Conservation (phyloP, 805 yeast genomes). For the Yarrowia sp. region DNA sequence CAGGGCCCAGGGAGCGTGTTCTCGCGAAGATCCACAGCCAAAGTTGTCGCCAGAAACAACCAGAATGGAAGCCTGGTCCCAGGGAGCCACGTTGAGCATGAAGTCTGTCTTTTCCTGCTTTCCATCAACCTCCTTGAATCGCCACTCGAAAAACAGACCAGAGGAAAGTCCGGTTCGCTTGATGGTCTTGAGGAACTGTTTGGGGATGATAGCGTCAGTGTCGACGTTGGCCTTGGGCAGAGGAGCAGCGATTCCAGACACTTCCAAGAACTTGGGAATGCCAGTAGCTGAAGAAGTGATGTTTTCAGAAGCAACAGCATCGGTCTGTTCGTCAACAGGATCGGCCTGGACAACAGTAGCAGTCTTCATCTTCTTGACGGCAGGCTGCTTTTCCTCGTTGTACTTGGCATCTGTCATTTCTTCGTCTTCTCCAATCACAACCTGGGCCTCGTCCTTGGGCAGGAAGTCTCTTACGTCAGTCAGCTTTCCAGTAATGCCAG, state of each 20-base stretch:
- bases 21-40: conserved; percentile 99
- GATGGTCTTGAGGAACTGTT: conserved; percentile 95
- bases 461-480: conserved; percentile 83
- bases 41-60: conserved; percentile 95
- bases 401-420: conserved; percentile 37
- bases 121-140: conserved; percentile 61
- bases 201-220: conserved; percentile 96
- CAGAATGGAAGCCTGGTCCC: conserved; percentile 71
- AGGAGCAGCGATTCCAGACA: conserved; percentile 90
- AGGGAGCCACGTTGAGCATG: conserved; percentile 81
- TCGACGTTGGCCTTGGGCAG: conserved; percentile 92
- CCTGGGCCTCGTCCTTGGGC: conserved; percentile 44
- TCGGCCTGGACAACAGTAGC: conserved; percentile 9
- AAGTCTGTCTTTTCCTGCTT: conserved; percentile 75
- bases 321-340: conserved; percentile 40
- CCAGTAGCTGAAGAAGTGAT: conserved; percentile 46
- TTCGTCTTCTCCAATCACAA: conserved; percentile 38
- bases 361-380: conserved; percentile 2
- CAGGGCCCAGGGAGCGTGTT: conserved; percentile 99
- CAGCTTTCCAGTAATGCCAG: conserved; percentile 87
- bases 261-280: conserved; percentile 68
- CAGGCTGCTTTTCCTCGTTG: conserved; percentile 63
- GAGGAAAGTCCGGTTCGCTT: conserved; percentile 89
- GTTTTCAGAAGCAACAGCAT: conserved; percentile 35
- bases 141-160: conserved; percentile 88